phyloP scores from a whole-genome alignment of 176 grass and related monocot genomes.

The Eragrostis nindensis region DNA sequence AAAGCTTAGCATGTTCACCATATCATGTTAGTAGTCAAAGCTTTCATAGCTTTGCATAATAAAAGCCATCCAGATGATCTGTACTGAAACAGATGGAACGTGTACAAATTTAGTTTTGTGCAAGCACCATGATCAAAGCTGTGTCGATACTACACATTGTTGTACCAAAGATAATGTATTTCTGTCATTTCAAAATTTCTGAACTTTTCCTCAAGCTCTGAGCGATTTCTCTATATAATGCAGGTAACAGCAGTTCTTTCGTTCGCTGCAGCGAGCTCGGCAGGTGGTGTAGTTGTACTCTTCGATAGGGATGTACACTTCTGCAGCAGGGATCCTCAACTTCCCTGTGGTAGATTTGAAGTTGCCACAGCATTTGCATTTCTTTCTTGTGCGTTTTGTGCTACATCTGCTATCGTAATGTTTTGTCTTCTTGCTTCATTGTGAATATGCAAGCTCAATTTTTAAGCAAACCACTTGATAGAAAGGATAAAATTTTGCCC shows the following conservation, averaged over 20 bases:
- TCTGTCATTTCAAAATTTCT: neutral
- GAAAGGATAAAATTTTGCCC: neutral
- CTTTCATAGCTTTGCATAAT: conserved; percentile 29
- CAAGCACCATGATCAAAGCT: neutral
- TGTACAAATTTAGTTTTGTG: neutral
- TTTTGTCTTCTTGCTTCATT: conserved; percentile 81
- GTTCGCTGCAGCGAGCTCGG: conserved; percentile 80
- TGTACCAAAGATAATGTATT: neutral
- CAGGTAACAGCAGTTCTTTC: conserved; percentile 82
- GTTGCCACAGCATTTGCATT: conserved; percentile 80
- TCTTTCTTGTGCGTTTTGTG: conserved; percentile 69
- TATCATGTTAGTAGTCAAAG: no score
- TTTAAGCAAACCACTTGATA: conserved; percentile 1
- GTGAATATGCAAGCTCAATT: conserved; percentile 42
- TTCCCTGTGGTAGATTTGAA: conserved; percentile 70
- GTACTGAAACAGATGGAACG: neutral
- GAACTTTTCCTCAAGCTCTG: neutral
- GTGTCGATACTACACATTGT: neutral
- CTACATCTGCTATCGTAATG: conserved; percentile 71
- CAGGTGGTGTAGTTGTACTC: conserved; percentile 74
- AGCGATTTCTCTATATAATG: conserved; percentile 22
- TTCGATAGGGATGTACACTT: conserved; percentile 68
- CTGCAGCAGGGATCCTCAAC: conserved; percentile 59
- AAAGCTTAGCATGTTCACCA: neutral
- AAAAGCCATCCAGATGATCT: conserved; percentile 3